A percentile compares a stretch with the other conserved stretches of the same genome.
phyloP scores from a whole-genome alignment of 768 basidiomycete species.

The Xerocomus brunneocitrinus region DNA sequence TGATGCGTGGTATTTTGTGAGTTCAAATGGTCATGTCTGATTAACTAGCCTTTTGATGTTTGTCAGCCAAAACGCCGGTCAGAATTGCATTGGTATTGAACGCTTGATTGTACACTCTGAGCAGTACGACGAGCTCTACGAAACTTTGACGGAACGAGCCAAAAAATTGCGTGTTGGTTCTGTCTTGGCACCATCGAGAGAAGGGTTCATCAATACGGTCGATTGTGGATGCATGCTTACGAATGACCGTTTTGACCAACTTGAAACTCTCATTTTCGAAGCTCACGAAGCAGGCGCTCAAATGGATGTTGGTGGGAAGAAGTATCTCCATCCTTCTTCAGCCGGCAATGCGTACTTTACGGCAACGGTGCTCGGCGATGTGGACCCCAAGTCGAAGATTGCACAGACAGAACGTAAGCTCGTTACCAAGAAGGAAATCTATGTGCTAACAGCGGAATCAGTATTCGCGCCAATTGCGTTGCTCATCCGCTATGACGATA shows the following conservation, averaged over 20 bases:
- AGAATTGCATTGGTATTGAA: slow-evolving; percentile 98
- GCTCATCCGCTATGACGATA: slow-evolving; percentile 75
- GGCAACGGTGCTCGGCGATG: slow-evolving; percentile 84
- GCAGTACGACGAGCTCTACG: slow-evolving; percentile 73
- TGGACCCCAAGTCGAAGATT: slow-evolving; percentile 64
- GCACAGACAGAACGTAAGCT: slow-evolving; percentile 69
- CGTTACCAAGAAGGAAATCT: not conserved
- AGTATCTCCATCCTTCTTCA: slow-evolving; percentile 61
- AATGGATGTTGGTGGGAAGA: slow-evolving; percentile 59
- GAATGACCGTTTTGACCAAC: slow-evolving; percentile 59
- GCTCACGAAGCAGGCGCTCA: slow-evolving; percentile 68
- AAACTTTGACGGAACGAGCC: slow-evolving; percentile 59
- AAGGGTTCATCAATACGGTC: slow-evolving; percentile 66
- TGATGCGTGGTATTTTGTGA: slow-evolving; percentile 91
- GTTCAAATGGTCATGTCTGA: slow-evolving; percentile 28
- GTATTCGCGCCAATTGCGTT: slow-evolving; percentile 93
- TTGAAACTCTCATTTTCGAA: slow-evolving; percentile 64
- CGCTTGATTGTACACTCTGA: slow-evolving; percentile 79
- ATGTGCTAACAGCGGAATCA: slow-evolving; percentile 29
- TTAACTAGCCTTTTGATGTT: not conserved
- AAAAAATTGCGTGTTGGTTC: slow-evolving; percentile 72
- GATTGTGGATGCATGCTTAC: slow-evolving; percentile 91
- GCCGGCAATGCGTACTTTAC: slow-evolving; percentile 77
- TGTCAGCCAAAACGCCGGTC: slow-evolving; percentile 82
- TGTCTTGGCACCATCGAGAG: slow-evolving; percentile 59